These are phyloP conservation scores for Teunomyces lycoperdinae DNA, from an alignment of 805 yeast genomes.

Conservation along the genomic window DNA sequence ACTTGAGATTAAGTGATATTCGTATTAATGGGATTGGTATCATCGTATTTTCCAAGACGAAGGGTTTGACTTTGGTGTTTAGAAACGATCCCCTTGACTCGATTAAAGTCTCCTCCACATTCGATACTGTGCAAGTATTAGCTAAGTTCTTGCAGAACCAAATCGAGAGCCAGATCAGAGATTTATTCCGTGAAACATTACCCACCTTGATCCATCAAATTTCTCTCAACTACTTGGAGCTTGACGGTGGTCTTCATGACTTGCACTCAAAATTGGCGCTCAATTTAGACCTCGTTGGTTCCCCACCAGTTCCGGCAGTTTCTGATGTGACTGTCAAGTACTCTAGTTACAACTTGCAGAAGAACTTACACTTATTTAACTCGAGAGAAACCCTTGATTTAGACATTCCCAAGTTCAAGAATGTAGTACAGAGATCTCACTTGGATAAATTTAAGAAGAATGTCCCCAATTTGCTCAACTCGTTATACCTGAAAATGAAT, in stretches of 20 bases:
- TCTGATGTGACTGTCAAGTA: conserved; percentile 32
- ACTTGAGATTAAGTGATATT: conserved; percentile 69
- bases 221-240: conserved; percentile 52
- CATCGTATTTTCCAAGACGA: conserved; percentile 74
- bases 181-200: conserved; percentile 76
- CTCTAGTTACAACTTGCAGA: conserved; percentile 50
- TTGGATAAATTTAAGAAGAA: conserved; percentile 41
- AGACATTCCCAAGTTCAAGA: conserved; percentile 55
- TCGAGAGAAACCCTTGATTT: conserved; percentile 82
- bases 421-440: conserved; percentile 56
- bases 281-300: conserved; percentile 4
- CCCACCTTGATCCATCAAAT: conserved; percentile 78
- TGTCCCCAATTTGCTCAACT: conserved; percentile 36
- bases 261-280: conserved; percentile 10
- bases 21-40: conserved; percentile 77
- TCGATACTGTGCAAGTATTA: conserved; percentile 78
- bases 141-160: conserved; percentile 81
- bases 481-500: conserved; percentile 35
- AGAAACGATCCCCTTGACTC: conserved; percentile 85
- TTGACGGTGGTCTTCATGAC: conserved; percentile 18
- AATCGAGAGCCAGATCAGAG: conserved; percentile 77
- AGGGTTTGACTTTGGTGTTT: conserved; percentile 83
- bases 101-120: conserved; percentile 80
- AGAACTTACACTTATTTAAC: conserved; percentile 47
- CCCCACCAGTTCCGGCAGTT: background rate